Evolutionary conservation across 176 grass and related monocot species (phyloP).

Genomic region (Triticum urartu): DNA sequence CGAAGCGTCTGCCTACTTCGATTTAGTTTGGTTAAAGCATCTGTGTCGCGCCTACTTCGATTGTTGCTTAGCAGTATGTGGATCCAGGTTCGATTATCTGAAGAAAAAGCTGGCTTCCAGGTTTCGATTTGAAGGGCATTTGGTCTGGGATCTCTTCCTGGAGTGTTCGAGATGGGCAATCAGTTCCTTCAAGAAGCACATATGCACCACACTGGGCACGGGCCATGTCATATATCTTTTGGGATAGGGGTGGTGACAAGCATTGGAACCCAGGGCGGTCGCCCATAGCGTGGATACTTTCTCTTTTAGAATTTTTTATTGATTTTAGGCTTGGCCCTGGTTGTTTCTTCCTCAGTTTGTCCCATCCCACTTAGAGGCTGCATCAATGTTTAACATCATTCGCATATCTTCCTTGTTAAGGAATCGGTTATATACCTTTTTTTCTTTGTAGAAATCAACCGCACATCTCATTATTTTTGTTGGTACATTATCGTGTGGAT

Average conservation of each 20-base stretch:
- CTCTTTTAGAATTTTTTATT: neutral
- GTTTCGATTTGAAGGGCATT: neutral
- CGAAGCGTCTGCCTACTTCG: neutral
- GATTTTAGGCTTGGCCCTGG: neutral
- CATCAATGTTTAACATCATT: neutral
- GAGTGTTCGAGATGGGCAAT: neutral
- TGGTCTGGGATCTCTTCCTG: neutral
- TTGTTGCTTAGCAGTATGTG: neutral
- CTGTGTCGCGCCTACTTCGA: neutral
- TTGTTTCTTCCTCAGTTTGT: neutral
- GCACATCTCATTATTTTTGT: neutral
- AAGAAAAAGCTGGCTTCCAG: neutral
- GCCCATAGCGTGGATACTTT: neutral
- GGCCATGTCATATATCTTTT: neutral
- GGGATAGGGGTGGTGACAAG: neutral
- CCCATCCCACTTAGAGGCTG: neutral
- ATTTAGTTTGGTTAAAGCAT: neutral
- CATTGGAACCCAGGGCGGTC: neutral
- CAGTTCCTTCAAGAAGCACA: neutral
- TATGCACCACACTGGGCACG: neutral
- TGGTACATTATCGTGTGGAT: neutral
- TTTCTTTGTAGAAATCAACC: neutral
- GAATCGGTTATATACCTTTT: neutral
- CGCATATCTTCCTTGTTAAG: neutral
- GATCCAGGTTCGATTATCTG: neutral